Conservation (phyloP, 306 rosid species). For the Sphenostylis stenocarpa region DNA sequence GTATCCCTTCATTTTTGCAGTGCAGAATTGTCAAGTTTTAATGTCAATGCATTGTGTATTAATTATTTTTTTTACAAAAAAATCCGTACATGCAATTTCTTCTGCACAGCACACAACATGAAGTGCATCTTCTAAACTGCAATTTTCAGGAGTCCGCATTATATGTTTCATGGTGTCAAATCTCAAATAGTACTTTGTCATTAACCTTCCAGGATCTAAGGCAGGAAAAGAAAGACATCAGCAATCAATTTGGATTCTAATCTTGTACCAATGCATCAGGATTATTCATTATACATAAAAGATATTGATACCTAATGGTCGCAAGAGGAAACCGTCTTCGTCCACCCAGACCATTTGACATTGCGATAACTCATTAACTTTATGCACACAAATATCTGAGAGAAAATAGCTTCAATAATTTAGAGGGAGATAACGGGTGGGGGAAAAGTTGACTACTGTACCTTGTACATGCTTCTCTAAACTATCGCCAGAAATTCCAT, state of each 20-base stretch:
- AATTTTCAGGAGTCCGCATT: conserved; percentile 75
- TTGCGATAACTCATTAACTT: conserved; percentile 78
- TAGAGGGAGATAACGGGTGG: background rate
- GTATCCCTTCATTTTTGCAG: conserved; percentile 74
- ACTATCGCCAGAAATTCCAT: conserved; percentile 56
- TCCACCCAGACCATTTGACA: conserved; percentile 89
- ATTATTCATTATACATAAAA: background rate
- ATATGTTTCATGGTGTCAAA: conserved; percentile 92
- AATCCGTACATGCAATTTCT: conserved; percentile 78
- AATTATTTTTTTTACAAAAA: conserved; percentile 19
- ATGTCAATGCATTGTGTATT: conserved; percentile 17
- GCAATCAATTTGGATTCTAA: conserved; percentile 10
- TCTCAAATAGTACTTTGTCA: conserved; percentile 96
- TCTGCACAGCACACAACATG: conserved; percentile 78
- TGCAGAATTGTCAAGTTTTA: conserved; percentile 33
- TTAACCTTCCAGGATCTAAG: conserved; percentile 90
- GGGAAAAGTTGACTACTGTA: conserved; percentile 30
- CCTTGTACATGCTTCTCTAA: conserved; percentile 87
- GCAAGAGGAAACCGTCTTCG: conserved; percentile 93
- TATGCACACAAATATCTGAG: conserved; percentile 78
- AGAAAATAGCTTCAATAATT: conserved; percentile 28
- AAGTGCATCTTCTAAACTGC: conserved; percentile 81
- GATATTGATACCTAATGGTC: conserved; percentile 72
- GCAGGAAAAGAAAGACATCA: conserved; percentile 35
- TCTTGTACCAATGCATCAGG: conserved; percentile 17